These are phyloP conservation scores for Inga laurina DNA, from an alignment of 306 rosid species.

Conservation along the genomic window DNA sequence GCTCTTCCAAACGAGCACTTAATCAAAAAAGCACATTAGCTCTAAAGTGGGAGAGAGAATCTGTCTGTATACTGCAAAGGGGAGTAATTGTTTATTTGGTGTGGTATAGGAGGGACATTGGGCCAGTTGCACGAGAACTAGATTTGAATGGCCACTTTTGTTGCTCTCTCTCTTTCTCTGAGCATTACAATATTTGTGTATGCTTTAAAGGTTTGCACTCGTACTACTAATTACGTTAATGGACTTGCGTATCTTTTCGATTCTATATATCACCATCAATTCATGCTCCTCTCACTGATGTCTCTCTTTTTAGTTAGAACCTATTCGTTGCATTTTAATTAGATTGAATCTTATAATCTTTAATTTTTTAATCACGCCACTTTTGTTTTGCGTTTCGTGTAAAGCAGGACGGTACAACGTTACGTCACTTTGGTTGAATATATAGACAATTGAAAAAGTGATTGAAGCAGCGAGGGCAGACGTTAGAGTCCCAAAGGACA, in stretches of 20 bases:
- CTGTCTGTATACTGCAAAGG: not conserved
- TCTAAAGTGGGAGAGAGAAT: not conserved
- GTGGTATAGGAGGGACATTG: not conserved
- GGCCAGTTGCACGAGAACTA: not conserved
- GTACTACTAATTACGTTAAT: not conserved
- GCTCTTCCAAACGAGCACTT: too few species aligned
- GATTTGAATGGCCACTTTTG: conserved; percentile 2
- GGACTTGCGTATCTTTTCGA: not conserved
- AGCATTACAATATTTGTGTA: not conserved
- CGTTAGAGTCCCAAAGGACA: conserved; percentile 26
- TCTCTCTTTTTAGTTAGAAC: conserved; percentile 4
- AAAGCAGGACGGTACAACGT: not conserved
- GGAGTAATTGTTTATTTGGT: not conserved
- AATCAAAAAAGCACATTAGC: not conserved
- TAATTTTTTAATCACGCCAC: not conserved
- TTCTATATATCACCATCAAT: not conserved
- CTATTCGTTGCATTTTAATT: not conserved
- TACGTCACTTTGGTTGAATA: conserved; percentile 18
- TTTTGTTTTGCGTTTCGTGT: not conserved
- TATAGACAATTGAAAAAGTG: not conserved
- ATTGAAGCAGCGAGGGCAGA: conserved; percentile 20
- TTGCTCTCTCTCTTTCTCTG: not conserved
- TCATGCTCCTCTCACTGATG: not conserved
- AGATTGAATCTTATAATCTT: conserved; percentile 6
- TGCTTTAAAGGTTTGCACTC: not conserved